Conservation (phyloP, 371 early-diverging fungal genomes). For the Phascolomyces articulosus region DNA sequence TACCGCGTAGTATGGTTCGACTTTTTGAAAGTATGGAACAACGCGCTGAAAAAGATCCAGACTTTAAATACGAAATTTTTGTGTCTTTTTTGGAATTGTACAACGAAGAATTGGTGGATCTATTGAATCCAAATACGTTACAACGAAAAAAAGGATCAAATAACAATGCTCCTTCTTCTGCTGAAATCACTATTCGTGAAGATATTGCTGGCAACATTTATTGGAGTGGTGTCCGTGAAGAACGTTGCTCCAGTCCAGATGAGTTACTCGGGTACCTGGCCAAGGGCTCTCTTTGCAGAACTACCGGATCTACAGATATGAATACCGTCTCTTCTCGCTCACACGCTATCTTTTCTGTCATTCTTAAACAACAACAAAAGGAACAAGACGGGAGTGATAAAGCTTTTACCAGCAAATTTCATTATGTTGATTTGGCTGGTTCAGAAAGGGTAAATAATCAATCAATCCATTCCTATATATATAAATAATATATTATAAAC, state of each 20-base stretch:
- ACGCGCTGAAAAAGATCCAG: conserved; percentile 20
- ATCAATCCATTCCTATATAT: too few species aligned
- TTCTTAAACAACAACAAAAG: conserved; percentile 56
- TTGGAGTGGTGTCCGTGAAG: conserved; percentile 91
- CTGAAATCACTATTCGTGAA: conserved; percentile 79
- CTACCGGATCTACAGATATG: conserved; percentile 97
- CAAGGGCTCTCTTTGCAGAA: conserved; percentile 85
- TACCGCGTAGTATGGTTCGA: conserved; percentile 82
- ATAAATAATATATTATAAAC: too few species aligned
- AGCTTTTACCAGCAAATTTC: conserved; percentile 75
- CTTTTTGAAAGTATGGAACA: conserved; percentile 56
- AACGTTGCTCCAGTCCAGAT: conserved; percentile 70
- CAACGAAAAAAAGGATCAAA: conserved; percentile 13
- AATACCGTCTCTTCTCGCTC: conserved; percentile 96
- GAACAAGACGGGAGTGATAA: conserved; percentile 18
- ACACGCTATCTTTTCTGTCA: conserved; percentile 97
- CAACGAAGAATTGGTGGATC: conserved; percentile 94
- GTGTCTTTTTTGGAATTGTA: conserved; percentile 94
- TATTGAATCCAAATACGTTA: conserved; percentile 60
- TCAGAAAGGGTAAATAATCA: conserved; percentile 43
- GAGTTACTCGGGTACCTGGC: conserved; percentile 75
- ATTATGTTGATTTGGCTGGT: conserved; percentile 98
- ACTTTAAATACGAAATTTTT: conserved; percentile 62
- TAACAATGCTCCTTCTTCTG: background rate
- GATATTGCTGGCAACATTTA: conserved; percentile 89